phyloP scores from a whole-genome alignment of 1,284 basidiomycete species.

The Peniophora sp. region DNA sequence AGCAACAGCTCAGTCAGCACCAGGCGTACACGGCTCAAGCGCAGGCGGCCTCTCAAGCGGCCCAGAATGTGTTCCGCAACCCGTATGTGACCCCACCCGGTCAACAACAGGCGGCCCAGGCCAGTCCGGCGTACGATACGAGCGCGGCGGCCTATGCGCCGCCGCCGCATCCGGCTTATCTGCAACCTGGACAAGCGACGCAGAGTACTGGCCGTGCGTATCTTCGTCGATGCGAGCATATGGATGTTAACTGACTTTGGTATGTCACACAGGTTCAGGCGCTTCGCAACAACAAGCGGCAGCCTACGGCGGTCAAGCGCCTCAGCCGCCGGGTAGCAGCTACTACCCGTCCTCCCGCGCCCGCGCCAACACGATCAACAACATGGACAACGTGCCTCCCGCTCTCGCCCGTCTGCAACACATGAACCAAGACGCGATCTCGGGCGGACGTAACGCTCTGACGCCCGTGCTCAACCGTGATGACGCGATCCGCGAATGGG shows the following conservation, averaged over 20 bases:
- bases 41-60: constrained; percentile 58
- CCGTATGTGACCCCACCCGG: constrained; percentile 51
- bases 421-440: constrained; percentile 80
- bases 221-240: constrained; percentile 4
- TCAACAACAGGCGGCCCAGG: constrained; percentile 14
- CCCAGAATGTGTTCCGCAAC: constrained; percentile 61
- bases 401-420: constrained; percentile 83
- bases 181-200: constrained; percentile 15
- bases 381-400: constrained; percentile 85
- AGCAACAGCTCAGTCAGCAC: constrained; percentile 90
- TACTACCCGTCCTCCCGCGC: constrained; percentile 63
- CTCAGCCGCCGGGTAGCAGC: constrained; percentile 52
- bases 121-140: constrained; percentile 27
- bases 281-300: constrained; percentile 31
- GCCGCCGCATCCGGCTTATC: constrained; percentile 20
- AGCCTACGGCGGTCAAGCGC: constrained; percentile 29
- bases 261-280: constrained; percentile 26
- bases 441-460: constrained; percentile 69
- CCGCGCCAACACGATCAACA: constrained; percentile 84
- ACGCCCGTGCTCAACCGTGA: constrained; percentile 87
- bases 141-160: too few species aligned
- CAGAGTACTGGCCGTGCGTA: constrained; percentile 22
- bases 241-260: too few species aligned
- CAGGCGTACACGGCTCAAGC: constrained; percentile 88
- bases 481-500: constrained; percentile 87